Percentiles rank a stretch among this genome's conserved stretches.
phyloP scores from a whole-genome alignment of 2,329 filamentous ascomycete species.

The Aureobasidium mangrovei region DNA sequence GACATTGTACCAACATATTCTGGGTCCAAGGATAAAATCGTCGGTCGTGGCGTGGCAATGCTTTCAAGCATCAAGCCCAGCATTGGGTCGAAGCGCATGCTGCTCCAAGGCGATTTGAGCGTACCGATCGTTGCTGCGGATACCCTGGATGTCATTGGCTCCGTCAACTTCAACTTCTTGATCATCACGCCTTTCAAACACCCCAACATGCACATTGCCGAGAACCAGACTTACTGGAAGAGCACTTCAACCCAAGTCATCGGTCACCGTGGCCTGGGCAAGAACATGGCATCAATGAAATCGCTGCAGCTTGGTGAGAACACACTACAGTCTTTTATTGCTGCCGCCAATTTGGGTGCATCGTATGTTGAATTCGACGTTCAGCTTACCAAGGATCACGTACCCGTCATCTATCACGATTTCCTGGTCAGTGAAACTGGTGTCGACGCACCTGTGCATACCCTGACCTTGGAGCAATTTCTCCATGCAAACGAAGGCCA shows the following conservation, averaged over 20 bases:
- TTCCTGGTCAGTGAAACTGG: conserved; percentile 97
- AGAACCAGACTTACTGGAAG: conserved; percentile 93
- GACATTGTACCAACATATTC: conserved; percentile 95
- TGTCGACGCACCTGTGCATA: conserved; percentile 93
- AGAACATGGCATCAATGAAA: conserved; percentile 74
- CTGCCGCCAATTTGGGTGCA: conserved; percentile 83
- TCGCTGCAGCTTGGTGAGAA: conserved; percentile 95
- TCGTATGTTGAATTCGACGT: conserved; percentile 72
- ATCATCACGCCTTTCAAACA: conserved; percentile 92
- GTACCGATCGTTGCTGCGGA: conserved; percentile 81
- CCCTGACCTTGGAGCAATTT: conserved; percentile 89
- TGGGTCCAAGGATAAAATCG: conserved; percentile 67
- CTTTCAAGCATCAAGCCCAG: conserved; percentile 77
- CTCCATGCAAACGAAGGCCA: conserved; percentile 66
- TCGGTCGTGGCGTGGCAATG: conserved; percentile 81
- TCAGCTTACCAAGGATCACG: conserved; percentile 95
- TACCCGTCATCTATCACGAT: conserved; percentile 97
- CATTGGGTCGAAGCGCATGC: conserved; percentile 79
- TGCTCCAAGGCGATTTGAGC: conserved; percentile 81
- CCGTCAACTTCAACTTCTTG: conserved; percentile 93
- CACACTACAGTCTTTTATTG: conserved; percentile 90
- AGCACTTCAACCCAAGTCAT: conserved; percentile 81
- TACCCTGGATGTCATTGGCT: conserved; percentile 80
- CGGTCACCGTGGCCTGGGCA: conserved; percentile 69
- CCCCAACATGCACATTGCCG: conserved; percentile 85